Evolutionary conservation across 805 yeast species (phyloP).

Genomic region (Metschnikowia picachoensis): DNA sequence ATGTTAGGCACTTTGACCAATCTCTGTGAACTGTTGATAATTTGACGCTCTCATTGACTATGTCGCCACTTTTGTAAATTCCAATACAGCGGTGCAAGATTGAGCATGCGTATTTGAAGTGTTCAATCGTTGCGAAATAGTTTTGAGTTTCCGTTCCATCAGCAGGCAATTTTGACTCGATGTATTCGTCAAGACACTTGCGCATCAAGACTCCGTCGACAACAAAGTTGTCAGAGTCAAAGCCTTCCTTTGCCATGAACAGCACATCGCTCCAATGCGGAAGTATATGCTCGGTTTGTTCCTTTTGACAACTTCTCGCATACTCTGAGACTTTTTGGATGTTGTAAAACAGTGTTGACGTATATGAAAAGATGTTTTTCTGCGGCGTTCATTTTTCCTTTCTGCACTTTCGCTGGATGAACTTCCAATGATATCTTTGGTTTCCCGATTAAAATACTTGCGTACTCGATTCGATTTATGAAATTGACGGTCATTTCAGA

Average conservation of each 20-base stretch:
- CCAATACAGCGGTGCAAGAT: neutral
- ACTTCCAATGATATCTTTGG: too few species aligned
- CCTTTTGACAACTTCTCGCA: neutral
- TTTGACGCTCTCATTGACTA: neutral
- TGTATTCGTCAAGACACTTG: too few species aligned
- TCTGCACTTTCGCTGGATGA: too few species aligned
- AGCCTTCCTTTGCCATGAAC: neutral
- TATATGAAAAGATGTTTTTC: slow-evolving; percentile 1
- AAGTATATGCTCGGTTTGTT: neutral
- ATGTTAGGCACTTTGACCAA: neutral
- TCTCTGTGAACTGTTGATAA: neutral
- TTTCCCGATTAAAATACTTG: too few species aligned
- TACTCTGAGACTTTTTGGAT: neutral
- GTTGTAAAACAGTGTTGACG: slow-evolving; percentile 1
- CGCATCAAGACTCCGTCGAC: neutral
- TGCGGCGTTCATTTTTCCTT: too few species aligned
- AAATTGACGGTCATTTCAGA: too few species aligned
- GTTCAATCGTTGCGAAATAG: too few species aligned
- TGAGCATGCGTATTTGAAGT: neutral
- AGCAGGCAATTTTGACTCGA: too few species aligned
- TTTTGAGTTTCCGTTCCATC: too few species aligned
- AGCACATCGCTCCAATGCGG: neutral
- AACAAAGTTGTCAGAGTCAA: neutral
- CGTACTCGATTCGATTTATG: too few species aligned
- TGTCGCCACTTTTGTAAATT: neutral